Evolutionary conservation across 805 yeast species (phyloP).

Genomic region (Ogataea sp.): DNA sequence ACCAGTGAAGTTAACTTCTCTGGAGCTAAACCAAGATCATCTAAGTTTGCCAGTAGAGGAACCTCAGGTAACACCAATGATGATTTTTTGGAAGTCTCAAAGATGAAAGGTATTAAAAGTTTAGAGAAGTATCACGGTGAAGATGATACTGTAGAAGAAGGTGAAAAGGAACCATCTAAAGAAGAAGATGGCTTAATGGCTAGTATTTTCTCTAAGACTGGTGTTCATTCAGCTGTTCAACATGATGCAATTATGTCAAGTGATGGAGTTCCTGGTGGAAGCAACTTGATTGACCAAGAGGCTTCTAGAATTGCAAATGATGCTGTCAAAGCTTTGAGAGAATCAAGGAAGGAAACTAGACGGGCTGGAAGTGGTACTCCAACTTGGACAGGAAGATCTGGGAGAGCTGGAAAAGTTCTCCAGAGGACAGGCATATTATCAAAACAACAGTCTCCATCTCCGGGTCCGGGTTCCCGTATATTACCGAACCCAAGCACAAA

Average conservation of each 20-base stretch:
- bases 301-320: constrained; percentile 53
- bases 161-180: constrained; percentile 2
- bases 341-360: constrained; percentile 49
- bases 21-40: constrained; percentile 27
- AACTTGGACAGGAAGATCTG: constrained; percentile 94
- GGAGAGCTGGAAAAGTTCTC: constrained; percentile 57
- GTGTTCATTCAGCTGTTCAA: constrained; percentile 65
- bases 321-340: constrained; percentile 53
- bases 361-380: constrained; percentile 63
- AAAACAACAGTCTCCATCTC: not conserved
- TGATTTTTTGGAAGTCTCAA: constrained; percentile 58
- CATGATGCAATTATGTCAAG: constrained; percentile 70
- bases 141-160: constrained; percentile 25
- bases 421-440: not conserved
- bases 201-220: constrained; percentile 62
- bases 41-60: constrained; percentile 20
- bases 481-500: not conserved
- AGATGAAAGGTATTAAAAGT: constrained; percentile 64
- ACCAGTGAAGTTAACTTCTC: constrained; percentile 33
- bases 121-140: constrained; percentile 54
- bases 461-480: not conserved
- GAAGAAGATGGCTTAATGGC: constrained; percentile 67
- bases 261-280: constrained; percentile 30
- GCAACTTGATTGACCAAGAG: constrained; percentile 50
- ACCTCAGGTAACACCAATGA: constrained; percentile 27